Evolutionary conservation across 2,329 filamentous ascomycete genomes (phyloP), one percentile per base, ranked within the genome.

Genomic region (Clonostachys rosea): DNA sequence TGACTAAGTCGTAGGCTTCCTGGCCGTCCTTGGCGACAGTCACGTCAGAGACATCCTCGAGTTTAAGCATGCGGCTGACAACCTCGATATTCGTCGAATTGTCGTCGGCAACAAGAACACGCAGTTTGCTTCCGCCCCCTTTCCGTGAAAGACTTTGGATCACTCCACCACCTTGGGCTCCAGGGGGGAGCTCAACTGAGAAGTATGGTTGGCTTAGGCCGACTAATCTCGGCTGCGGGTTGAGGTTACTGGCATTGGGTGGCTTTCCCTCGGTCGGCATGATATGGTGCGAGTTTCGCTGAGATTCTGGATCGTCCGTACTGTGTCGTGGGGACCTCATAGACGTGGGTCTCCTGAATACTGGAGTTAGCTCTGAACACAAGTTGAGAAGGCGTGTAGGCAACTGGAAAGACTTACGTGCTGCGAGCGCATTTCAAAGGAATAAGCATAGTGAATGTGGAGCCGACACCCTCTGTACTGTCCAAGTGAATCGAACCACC

Each of bases 161-260:
- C 59, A 86, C 83, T n/a, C 81, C 80, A 41, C 79, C 76, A 2
- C 36, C 51, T 60, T 14, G 62, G 56, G 18, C 61, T 43, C 11
- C 59, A 53, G 3, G 66, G 45, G 3, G 66, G 45, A 9, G 56
- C 59, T 37, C 40, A 34, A 43, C 6, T 69, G 70, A 34, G 59
- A 95, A 95, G 68, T 91, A 95, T 0, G 91, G 90, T 50, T 91
- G 87, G 47, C 87, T 89, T 7, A 95, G 71, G 1, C 90, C 90
- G 13, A 95, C 84, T 1, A 95, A 71, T 16, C 90, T 82, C n/a
- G 89, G 87, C 55, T 91, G 80, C 2, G 81, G 73, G 52, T 87
- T 86, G 11, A 81, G 71, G 5, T 81, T 71, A 10, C 57, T 56
- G 45, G 61, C 52, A 46, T 66, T 55, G 43, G 63, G 59, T 42